Conservation (phyloP, 306 rosid genomes). For the Prunus dulcis region DNA sequence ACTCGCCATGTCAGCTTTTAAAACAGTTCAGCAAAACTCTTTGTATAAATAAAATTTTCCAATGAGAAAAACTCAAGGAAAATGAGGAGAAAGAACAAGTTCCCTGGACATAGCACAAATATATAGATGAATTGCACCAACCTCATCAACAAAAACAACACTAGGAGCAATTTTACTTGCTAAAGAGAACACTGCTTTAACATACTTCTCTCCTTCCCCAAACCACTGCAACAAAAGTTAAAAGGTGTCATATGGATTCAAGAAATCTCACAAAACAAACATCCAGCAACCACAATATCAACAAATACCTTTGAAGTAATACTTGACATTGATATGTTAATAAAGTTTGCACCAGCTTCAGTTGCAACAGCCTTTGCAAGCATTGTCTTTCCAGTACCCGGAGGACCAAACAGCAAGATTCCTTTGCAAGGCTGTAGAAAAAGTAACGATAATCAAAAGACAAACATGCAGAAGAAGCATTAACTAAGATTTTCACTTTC, state of each 20-base stretch:
- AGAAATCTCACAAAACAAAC: neutral
- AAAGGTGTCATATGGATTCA: slow-evolving; percentile 9
- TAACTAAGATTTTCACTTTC: neutral
- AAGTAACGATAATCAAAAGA: slow-evolving; percentile 16
- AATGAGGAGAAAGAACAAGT: neutral
- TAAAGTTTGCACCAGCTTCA: slow-evolving; percentile 97
- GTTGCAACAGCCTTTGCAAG: slow-evolving; percentile 99
- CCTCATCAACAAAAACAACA: slow-evolving; percentile 97
- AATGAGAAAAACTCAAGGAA: neutral
- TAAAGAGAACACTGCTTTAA: slow-evolving; percentile 88
- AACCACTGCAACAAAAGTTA: slow-evolving; percentile 71
- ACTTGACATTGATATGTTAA: slow-evolving; percentile 95
- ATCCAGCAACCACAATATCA: neutral
- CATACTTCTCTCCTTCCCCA: slow-evolving; percentile 97
- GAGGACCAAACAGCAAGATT: slow-evolving; percentile 93
- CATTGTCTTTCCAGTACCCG: slow-evolving; percentile 98
- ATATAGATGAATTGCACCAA: slow-evolving; percentile 27
- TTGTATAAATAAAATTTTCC: neutral
- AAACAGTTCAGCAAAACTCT: neutral
- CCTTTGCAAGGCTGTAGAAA: slow-evolving; percentile 88
- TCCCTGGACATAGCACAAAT: neutral
- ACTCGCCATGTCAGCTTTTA: neutral
- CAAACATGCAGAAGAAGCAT: slow-evolving; percentile 7
- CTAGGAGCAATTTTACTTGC: slow-evolving; percentile 98
- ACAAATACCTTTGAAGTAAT: slow-evolving; percentile 82